A percentile compares a stretch with the other conserved stretches of the same genome.
These are phyloP conservation scores for Dioscorea alata DNA, from an alignment of 106 monocot genomes.

Conservation along the genomic window DNA sequence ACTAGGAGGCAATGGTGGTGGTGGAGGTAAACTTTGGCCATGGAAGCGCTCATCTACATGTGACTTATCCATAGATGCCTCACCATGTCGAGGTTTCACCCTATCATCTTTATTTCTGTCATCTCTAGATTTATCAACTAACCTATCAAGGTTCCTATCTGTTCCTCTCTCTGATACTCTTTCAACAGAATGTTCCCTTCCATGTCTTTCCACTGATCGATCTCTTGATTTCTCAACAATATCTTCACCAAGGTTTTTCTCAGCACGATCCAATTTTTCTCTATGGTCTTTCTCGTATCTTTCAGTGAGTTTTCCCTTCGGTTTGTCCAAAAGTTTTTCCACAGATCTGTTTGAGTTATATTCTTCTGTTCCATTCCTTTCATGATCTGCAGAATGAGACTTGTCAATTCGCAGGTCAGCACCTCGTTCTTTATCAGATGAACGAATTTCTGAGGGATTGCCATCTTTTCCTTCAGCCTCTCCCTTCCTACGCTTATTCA, in stretches of 20 bases:
- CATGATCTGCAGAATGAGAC: constrained; percentile 40
- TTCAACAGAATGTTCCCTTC: constrained; percentile 69
- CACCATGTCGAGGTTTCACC: constrained; percentile 48
- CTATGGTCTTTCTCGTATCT: constrained; percentile 64
- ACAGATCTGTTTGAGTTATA: constrained; percentile 23
- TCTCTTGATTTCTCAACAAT: constrained; percentile 58
- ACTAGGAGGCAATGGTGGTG: constrained; percentile 80
- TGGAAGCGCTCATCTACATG: constrained; percentile 64
- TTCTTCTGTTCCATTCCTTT: constrained; percentile 48
- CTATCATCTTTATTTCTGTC: constrained; percentile 60
- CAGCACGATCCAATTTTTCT: constrained; percentile 60
- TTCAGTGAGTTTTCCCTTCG: constrained; percentile 57
- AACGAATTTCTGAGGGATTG: constrained; percentile 13
- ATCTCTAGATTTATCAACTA: constrained; percentile 60
- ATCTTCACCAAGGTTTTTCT: constrained; percentile 49
- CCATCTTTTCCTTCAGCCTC: constrained; percentile 54
- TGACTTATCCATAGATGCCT: constrained; percentile 29
- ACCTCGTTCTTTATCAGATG: constrained; percentile 26
- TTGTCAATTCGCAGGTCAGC: constrained; percentile 16
- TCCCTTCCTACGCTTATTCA: constrained; percentile 69
- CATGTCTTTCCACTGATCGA: constrained; percentile 67
- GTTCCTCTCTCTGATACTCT: constrained; percentile 56
- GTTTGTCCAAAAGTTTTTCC: constrained; percentile 45
- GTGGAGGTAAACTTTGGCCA: constrained; percentile 83
- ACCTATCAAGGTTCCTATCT: constrained; percentile 46